Conservation (phyloP, 148 eudicot species). For the Amaranthus cruentus region DNA sequence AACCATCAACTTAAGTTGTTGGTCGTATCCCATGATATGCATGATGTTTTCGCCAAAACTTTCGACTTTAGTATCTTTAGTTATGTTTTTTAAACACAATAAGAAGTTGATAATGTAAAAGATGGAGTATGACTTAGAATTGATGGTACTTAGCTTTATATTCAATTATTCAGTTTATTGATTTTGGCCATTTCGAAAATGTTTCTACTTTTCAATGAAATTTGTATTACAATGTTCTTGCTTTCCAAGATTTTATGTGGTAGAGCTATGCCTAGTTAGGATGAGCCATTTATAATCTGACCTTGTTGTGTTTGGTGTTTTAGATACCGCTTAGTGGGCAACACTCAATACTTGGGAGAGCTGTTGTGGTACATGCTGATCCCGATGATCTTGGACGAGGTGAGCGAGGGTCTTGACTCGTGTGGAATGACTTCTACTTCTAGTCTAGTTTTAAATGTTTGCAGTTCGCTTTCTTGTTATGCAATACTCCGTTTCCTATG, state of each 20-base stretch:
- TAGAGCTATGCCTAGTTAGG: background rate
- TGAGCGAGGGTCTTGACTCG: constrained; percentile 13
- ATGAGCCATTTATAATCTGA: background rate
- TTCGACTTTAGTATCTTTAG: too few relatives aligned
- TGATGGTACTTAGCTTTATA: background rate
- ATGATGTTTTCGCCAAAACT: too few relatives aligned
- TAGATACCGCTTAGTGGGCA: constrained; percentile 71
- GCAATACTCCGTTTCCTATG: background rate
- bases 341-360: constrained; percentile 87
- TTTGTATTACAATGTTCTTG: background rate
- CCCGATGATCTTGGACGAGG: constrained; percentile 93
- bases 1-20: too few relatives aligned
- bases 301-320: background rate
- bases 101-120: background rate
- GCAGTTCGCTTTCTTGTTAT: background rate
- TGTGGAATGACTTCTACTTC: background rate
- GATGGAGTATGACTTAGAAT: background rate
- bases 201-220: background rate
- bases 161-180: background rate
- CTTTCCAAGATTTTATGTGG: background rate
- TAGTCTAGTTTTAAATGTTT: background rate
- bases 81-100: too few relatives aligned
- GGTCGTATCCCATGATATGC: too few relatives aligned
- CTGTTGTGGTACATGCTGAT: constrained; percentile 93
- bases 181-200: background rate